Evolutionary conservation across 139 green algal genomes (phyloP), one percentile per base, ranked within the genome.

Genomic region (Mesotaenium endlicherianum): DNA sequence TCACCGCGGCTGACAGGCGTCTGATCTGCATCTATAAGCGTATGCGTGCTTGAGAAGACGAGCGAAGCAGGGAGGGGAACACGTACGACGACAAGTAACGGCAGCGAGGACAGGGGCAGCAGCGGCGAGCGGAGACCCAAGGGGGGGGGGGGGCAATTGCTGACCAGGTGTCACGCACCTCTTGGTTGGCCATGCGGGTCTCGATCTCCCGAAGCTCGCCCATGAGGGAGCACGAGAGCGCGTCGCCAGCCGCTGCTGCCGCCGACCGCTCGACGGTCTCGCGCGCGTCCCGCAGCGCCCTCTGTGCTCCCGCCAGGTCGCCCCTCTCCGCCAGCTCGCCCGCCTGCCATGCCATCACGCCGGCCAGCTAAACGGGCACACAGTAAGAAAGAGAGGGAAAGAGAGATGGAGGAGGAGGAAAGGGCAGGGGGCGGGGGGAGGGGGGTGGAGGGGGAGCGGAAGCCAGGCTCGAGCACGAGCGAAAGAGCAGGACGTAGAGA

Each of bases 171-270:
- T 26, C 50, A 20, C 50, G 31, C 42, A 80, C 42, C 41, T 75
- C 17, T n/a, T 77, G 43, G 75, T 82, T 82, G 39, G 44, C 43
- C 47, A 82, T 75, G 17, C 75, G 16, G 31, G 30, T 53, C 75
- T 76, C 49, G 0, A 82, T 82, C 30, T 82, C 75, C 34, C 17
- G 6, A 2, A 82, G 31, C 50, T 82, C 75, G 30, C 31, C 75
- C 2, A 49, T 36, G 17, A 82, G 57, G 2, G 38, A n/a, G 4
- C 3, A 6, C 70, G 70, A 6, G 31, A 78, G 70, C 11, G 39
- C 70, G 70, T 78, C 70, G 5, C 38, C 70, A 8, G 14, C 36
- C 8, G 14, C 31, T 5, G 70, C 70, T 5, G 70, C 45, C 5
- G 4, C 30, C 4, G 70, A 78, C 16, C 30, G 3, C 70, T 78